Evolutionary conservation across 1,284 basidiomycete species (phyloP), one percentile per base, ranked within the genome.

Genomic region (Xanthoconium separans): DNA sequence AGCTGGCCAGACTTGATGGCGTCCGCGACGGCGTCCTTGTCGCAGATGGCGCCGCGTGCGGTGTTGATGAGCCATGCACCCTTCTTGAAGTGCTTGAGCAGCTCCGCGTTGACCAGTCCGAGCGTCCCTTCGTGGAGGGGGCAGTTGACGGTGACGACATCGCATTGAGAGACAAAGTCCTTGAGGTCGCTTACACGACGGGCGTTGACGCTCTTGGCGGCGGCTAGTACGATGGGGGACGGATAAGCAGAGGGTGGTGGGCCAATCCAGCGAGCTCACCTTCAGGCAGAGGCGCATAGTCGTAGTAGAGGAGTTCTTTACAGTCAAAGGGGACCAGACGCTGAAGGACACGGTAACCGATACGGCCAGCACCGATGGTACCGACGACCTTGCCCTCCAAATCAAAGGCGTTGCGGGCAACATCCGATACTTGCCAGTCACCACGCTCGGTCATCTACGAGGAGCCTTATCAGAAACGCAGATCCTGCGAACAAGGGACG

Each of bases 291-390:
- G 87, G 76, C 24, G 83, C 79, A 74, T 97, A 97, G 77, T 98
- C 95, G 73, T 90, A 97, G 82, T 95, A 97, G 51, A 96, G 74
- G 47, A 97, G 83, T 70, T 96, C 92, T 73, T 95, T 95, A 79
- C 83, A 85, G 76, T 94, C 81, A 77, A 98, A 98, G 3, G 92
- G 90, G 55, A 83, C 68, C 51, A 98, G 77, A 57, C 95, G 87
- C 74, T 97, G 89, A 44, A 97, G 80, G 22, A 97, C 91, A 68
- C 93, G 83, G 80, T 92, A 93, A 13, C 93, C 95, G 69, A 97
- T 96, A 53, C 91, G 81, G 31, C 91, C 90, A 62, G 86, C 87
- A 58, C 92, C 92, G 56, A 95, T 87, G 39, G 92, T 94, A 31
- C 93, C 93, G 55, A 96, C 84, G 47, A 94, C 89, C 77, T 96